Percentiles rank a stretch among this genome's conserved stretches.
Conservation (phyloP, 495 filamentous ascomycete species). For the Monascus purpureus region DNA sequence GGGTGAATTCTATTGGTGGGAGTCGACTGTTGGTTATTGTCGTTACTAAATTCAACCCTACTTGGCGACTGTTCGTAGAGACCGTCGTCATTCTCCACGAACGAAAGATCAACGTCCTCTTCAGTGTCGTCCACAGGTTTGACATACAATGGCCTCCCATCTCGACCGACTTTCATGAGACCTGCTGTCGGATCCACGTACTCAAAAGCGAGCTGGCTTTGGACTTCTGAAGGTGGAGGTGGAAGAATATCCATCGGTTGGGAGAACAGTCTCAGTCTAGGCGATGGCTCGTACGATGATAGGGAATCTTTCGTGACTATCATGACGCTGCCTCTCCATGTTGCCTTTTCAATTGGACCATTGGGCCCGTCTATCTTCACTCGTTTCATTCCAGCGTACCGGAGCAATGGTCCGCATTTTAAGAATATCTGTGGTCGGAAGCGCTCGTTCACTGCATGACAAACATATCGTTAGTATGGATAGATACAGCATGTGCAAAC, state of each 20-base stretch:
- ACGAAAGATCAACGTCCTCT: conserved; percentile 58
- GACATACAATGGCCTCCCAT: conserved; percentile 69
- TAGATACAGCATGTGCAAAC: neutral
- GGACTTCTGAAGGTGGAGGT: conserved; percentile 58
- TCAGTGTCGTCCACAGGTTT: conserved; percentile 71
- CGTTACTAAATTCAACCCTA: conserved; percentile 25
- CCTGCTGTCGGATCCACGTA: conserved; percentile 86
- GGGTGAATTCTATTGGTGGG: conserved; percentile 28
- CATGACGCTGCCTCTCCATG: conserved; percentile 89
- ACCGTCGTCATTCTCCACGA: conserved; percentile 62
- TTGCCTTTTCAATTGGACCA: conserved; percentile 44
- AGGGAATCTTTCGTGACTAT: conserved; percentile 76
- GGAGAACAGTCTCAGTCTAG: conserved; percentile 66
- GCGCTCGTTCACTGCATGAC: conserved; percentile 38
- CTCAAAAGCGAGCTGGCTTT: conserved; percentile 54
- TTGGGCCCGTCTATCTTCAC: conserved; percentile 21
- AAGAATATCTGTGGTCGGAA: conserved; percentile 78
- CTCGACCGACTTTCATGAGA: conserved; percentile 65
- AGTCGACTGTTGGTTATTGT: conserved; percentile 22
- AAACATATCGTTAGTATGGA: conserved; percentile 13
- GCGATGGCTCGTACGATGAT: conserved; percentile 67
- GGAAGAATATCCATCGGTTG: conserved; percentile 76
- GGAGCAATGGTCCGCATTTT: conserved; percentile 77
- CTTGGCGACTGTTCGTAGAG: conserved; percentile 52
- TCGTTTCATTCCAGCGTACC: conserved; percentile 66